A percentile compares a stretch with the other conserved stretches of the same genome.
Evolutionary conservation across 2,329 filamentous ascomycete species (phyloP).

Genomic region (Diaporthe sp.): DNA sequence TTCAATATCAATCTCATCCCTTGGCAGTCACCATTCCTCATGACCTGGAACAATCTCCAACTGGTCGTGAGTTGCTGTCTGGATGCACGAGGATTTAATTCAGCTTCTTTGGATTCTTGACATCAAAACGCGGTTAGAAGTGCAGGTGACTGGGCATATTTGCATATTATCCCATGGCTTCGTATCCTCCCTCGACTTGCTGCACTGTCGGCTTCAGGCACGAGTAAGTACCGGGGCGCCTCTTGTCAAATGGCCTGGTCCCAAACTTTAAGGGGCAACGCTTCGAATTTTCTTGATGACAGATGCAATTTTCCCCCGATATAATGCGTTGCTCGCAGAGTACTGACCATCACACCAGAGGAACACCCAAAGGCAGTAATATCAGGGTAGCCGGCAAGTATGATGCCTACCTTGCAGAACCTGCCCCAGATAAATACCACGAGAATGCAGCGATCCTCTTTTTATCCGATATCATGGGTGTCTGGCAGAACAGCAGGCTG

Average conservation of each 20-base stretch:
- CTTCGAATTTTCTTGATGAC: no score
- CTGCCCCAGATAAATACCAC: not conserved
- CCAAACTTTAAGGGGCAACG: no score
- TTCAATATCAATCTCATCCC: not conserved
- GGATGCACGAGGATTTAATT: not conserved
- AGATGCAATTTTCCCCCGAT: not conserved
- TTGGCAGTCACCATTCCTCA: not conserved
- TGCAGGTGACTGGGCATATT: not conserved
- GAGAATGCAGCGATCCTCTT: not conserved
- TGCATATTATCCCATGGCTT: not conserved
- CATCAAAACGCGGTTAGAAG: not conserved
- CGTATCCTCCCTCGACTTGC: not conserved
- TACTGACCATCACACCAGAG: not conserved
- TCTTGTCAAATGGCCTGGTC: no score
- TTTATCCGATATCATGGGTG: not conserved
- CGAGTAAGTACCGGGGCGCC: not conserved
- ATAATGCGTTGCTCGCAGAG: not conserved
- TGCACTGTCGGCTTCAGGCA: not conserved
- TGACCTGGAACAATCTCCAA: not conserved
- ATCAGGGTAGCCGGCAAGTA: not conserved
- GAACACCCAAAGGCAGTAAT: not conserved
- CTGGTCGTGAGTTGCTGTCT: no score
- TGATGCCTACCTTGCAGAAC: not conserved
- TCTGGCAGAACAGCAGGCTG: conserved; percentile 6
- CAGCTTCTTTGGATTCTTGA: not conserved